A percentile compares a stretch with the other conserved stretches of the same genome.
These are phyloP conservation scores for Chaetomiaceae sp. DNA, from an alignment of 2,329 filamentous ascomycete genomes.

Conservation along the genomic window DNA sequence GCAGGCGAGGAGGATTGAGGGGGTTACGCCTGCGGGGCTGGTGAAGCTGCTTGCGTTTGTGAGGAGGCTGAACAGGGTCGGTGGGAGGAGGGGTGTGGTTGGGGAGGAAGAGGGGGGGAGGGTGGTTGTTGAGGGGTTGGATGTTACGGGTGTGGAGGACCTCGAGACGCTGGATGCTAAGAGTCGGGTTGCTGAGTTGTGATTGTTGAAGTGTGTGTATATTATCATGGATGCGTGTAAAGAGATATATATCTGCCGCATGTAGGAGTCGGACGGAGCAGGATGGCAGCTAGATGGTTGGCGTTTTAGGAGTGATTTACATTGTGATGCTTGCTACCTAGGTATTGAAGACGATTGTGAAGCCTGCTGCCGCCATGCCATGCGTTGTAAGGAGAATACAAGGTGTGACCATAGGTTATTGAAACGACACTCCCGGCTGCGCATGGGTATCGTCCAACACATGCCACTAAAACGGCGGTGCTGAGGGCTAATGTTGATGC, in stretches of 20 bases:
- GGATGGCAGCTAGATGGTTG: neutral
- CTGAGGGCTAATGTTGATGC: too few species aligned
- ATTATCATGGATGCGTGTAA: neutral
- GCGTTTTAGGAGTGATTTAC: neutral
- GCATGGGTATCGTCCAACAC: too few species aligned
- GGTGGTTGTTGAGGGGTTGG: constrained; percentile 16
- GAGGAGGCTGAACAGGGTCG: neutral
- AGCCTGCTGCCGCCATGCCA: too few species aligned
- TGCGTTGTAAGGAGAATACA: neutral
- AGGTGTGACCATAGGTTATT: neutral
- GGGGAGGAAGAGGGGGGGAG: neutral
- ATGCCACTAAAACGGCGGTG: too few species aligned
- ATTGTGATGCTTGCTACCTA: neutral
- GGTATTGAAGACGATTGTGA: neutral
- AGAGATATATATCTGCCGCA: neutral
- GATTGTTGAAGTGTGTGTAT: neutral
- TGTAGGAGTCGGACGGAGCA: neutral
- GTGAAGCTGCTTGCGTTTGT: constrained; percentile 61
- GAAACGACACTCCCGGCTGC: too few species aligned
- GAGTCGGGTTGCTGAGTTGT: constrained; percentile 36
- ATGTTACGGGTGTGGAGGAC: constrained; percentile 26
- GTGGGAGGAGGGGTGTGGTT: neutral
- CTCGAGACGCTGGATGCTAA: constrained; percentile 39
- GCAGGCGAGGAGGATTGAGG: constrained; percentile 84
- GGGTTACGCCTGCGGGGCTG: constrained; percentile 60